Conservation (phyloP, 306 rosid genomes). For the Ormosia emarginata region DNA sequence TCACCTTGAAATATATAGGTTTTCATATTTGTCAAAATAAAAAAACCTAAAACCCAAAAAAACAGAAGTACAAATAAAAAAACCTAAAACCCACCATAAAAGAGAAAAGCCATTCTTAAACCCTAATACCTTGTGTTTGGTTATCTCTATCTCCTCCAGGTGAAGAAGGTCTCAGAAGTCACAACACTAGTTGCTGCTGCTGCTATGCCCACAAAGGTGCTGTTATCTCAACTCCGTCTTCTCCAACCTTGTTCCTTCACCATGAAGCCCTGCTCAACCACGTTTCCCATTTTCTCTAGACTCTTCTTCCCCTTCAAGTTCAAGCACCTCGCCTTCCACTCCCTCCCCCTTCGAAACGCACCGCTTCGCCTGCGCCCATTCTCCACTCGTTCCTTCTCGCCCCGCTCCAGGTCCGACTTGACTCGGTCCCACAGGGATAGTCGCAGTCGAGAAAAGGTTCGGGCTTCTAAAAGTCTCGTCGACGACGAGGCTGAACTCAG, state of each 20-base stretch:
- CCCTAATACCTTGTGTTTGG: constrained; percentile 12
- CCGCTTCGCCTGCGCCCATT: constrained; percentile 28
- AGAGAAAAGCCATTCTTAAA: constrained; percentile 19
- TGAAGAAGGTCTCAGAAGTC: no score
- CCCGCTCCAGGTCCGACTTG: neutral
- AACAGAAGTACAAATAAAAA: no score
- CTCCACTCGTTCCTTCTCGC: constrained; percentile 8
- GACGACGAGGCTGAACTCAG: constrained; percentile 90
- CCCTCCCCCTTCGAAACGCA: constrained; percentile 24
- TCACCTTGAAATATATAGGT: no score
- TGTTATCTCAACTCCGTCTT: constrained; percentile 61
- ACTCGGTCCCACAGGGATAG: neutral
- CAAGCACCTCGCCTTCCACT: constrained; percentile 19
- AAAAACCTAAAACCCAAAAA: no score
- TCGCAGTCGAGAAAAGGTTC: neutral
- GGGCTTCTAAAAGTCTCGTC: constrained; percentile 58
- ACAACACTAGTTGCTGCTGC: neutral
- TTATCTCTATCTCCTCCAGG: neutral
- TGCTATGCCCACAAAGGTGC: constrained; percentile 47
- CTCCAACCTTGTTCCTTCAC: constrained; percentile 38
- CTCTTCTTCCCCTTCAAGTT: constrained; percentile 52
- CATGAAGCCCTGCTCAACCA: constrained; percentile 38
- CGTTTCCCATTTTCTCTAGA: constrained; percentile 45
- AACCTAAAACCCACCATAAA: neutral
- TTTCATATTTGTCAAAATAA: no score